Evolutionary conservation across 345 rosid species (phyloP), one percentile per base, ranked within the genome.

Genomic region (Raphanus sativus): DNA sequence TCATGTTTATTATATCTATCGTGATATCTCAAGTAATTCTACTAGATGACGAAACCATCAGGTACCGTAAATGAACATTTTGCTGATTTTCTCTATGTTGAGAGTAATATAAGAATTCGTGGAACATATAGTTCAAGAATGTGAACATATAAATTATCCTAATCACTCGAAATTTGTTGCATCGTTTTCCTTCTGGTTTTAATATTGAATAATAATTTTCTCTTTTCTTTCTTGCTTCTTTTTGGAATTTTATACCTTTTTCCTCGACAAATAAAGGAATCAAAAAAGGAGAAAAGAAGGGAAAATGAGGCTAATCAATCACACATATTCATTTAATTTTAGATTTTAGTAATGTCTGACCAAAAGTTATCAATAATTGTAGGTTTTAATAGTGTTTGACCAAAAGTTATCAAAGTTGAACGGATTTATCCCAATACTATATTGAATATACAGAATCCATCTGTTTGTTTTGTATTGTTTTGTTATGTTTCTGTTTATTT

Each of bases 291-390:
- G 32, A 71, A 64, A 32, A 15, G 30, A 65, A 64, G n/a, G 34
- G 28, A 25, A 15, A 38, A 48, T 3, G 58, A 26, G 62, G 56
- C 33, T 34, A 67, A 17, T 73, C 71, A 79, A 38, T 54, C 62
- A 79, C 32, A 79, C 32, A 29, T 60, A 71, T 62, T 69, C 16
- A 42, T n/a, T 1, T 36, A 21, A 6, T 26, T 67, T 26, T 67
- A 34, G n/a, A 36, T 52, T 68, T 74, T 54, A 54, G 69, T 54
- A 68, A 52, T 10, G 33, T 74, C 74, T 74, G 82, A 74, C 82
- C 69, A 73, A 79, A 78, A 59, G 81, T 26, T 73, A 67, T 45
- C 81, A 78, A 78, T 60, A 32, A 67, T 52, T 77, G 28, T 60
- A 30, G 56, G 34, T 50, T 34, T 69, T 63, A 54, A 32, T 54